Evolutionary conservation across 345 rosid species (phyloP), one percentile per base, ranked within the genome.

Genomic region (Anacardium occidentale): DNA sequence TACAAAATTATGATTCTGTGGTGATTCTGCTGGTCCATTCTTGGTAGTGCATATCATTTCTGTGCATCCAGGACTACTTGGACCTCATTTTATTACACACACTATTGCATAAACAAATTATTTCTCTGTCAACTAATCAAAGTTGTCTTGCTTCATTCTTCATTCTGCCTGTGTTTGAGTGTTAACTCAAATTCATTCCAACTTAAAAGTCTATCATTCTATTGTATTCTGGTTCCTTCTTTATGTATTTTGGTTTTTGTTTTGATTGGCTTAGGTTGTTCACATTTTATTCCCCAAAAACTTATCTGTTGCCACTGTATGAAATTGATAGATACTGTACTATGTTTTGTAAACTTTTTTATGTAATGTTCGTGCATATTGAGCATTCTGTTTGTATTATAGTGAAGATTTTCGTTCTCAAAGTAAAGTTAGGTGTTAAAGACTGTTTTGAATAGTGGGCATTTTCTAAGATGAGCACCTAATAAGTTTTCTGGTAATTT

Each of bases 1-100:
- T 57, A 54, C 24, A 24, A 68, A 40, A 42, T 34, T 74, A 17
- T 66, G 44, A 58, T 70, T 42, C 32, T 78, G 66, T 73, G 64
- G 61, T 71, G 25, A 34, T 48, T 24, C 57, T 67, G 24, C 63
- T 66, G 13, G 37, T 37, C 62, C 29, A 20, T 68, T 77, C 54
- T 42, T 57, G n/a, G 37, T 53, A 64, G 24, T 63, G 6, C 44
- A 13, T 66, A 50, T 52, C 64, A 52, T 64, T 47, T 68, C 62
- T 51, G 52, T 73, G 59, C 80, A 12, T 57, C 20, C 5, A 11
- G 21, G 11, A 22, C 20, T 45, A 29, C 34, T 65, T 56, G 6
- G 7, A 37, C 42, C 42, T 37, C 42, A 50, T 47, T 66, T 18
- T n/a, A 29, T 21, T 55, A 25, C 29, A 10, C 24, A 45, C 7